Conservation (phyloP, 441 rosid genomes). For the Populus trichocarpa region DNA sequence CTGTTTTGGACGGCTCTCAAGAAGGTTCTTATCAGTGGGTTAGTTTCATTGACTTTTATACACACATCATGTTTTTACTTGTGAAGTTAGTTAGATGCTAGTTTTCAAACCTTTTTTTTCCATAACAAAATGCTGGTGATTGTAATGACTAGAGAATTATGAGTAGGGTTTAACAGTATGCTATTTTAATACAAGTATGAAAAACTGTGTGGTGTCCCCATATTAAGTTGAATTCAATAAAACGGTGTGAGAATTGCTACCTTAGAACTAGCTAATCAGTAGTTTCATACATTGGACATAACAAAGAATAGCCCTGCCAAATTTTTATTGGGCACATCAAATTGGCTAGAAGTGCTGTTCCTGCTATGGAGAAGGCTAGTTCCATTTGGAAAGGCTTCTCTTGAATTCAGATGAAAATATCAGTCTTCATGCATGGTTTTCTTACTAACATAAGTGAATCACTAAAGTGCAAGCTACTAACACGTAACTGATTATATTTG, state of each 20-base stretch:
- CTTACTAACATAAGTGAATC: not conserved
- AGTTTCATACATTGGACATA: not conserved
- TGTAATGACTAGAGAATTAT: not conserved
- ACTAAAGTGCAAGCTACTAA: not conserved
- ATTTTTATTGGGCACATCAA: not conserved
- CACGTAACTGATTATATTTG: not conserved
- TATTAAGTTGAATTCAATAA: not conserved
- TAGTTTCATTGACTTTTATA: constrained; percentile 25
- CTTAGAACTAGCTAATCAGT: not conserved
- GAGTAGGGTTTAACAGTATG: not conserved
- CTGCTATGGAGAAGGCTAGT: not conserved
- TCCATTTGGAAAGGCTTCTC: not conserved
- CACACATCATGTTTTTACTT: not conserved
- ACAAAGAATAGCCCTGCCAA: not conserved
- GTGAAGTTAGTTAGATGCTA: not conserved
- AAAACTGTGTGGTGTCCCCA: not conserved
- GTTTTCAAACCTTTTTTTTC: not conserved
- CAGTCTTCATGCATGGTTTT: not conserved
- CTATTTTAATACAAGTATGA: not conserved
- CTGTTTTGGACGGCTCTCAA: constrained; percentile 90
- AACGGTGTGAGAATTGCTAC: not conserved
- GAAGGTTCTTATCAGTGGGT: constrained; percentile 99
- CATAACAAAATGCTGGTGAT: not conserved
- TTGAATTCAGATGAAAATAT: not conserved
- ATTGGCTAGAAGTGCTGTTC: not conserved